Base-by-base conservation (phyloP, 495 filamentous ascomycete genomes). In the Pyrenopolyporus hunteri region DNA sequence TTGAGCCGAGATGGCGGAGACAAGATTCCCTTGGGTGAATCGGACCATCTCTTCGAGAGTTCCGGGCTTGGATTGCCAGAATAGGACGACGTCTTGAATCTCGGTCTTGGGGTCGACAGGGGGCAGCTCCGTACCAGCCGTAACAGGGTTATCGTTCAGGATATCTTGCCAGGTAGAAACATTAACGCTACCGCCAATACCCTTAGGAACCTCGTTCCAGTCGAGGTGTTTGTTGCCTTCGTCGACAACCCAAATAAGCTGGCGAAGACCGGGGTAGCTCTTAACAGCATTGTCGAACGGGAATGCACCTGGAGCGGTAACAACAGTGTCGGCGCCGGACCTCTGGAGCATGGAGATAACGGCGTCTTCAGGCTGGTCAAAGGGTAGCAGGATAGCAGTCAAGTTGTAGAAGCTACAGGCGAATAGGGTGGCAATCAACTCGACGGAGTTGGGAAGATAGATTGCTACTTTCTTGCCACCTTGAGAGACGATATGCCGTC, bases 181-280 rank as follows among this genome's bases (percentile, higher is more conserved):
- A 19, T 88, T 86, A 57, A 93, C 78, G 45, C 79, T 85, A 35
- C 86, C 82, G 22, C 87, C 86, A 33, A 87, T 85, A 11, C 87
- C 86, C 60, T 86, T 83, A 8, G 91, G 91, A 2, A 92, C 85
- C 64, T 91, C 90, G 69, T 92, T 82, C 83, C 85, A 87, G 74
- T 96, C 93, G 82, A 98, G 90, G 69, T 99, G 94, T 59, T 85
- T 83, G 75, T 89, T 97, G 26, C 90, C 91, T 66, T 89, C 80
- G 64, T 97, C 94, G 5, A 94, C 95, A 2, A 97, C 93, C 91
- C 92, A 98, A 54, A 97, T 81, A 10, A 97, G 83, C 50, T 92
- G 85, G 51, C 88, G 86, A 6, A 98, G 78, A 42, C 84, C 81
- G 8, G 84, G 76, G 69, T 89, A 89, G 52, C 76, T 80, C 63